Conservation (phyloP, 2,329 filamentous ascomycete genomes). For the Waltergamsia citrina region DNA sequence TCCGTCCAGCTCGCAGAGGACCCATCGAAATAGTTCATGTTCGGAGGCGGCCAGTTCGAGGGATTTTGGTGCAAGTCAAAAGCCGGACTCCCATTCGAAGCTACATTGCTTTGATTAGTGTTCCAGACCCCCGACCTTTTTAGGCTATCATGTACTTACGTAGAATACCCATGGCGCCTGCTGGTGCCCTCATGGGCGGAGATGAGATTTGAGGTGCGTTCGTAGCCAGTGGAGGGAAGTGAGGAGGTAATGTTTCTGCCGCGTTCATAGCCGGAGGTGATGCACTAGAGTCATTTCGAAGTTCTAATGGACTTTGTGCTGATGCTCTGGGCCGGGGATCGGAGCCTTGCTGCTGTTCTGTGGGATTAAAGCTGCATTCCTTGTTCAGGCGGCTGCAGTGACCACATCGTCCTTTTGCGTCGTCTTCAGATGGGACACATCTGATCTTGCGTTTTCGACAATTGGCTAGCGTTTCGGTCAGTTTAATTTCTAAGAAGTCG, state of each 20-base stretch:
- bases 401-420: constrained; percentile 67
- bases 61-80: neutral
- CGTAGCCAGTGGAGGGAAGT: neutral
- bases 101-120: too few relatives aligned
- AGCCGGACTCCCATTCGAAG: neutral
- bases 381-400: constrained; percentile 94
- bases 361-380: constrained; percentile 85
- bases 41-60: constrained; percentile 31
- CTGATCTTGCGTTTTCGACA: constrained; percentile 90
- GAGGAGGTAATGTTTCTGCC: neutral
- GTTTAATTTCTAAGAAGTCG: too few relatives aligned
- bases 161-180: neutral
- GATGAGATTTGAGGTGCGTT: neutral
- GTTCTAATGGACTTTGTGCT: neutral
- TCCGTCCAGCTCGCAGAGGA: constrained; percentile 12
- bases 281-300: neutral
- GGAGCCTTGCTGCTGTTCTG: constrained; percentile 61
- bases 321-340: constrained; percentile 29
- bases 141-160: neutral
- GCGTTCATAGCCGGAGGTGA: constrained; percentile 17
- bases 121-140: too few relatives aligned
- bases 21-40: neutral
- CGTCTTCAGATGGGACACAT: constrained; percentile 69
- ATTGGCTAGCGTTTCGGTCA: too few relatives aligned
- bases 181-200: neutral